Percentiles rank a stretch among this genome's conserved stretches.
Evolutionary conservation across 768 basidiomycete species (phyloP).

Genomic region (Termitomyces sp.): DNA sequence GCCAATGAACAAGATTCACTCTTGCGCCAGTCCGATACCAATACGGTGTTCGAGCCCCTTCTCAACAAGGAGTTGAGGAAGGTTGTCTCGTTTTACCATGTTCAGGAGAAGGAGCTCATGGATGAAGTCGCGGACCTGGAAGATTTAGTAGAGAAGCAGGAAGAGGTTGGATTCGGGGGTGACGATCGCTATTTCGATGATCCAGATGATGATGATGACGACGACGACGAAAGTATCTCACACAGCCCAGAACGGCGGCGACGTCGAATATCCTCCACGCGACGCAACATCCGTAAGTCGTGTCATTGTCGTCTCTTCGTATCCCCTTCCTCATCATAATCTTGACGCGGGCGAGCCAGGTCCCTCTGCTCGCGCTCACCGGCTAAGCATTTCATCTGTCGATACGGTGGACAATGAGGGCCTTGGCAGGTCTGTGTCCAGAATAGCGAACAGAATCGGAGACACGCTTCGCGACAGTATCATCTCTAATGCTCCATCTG

Average conservation of each 20-base stretch:
- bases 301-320: neutral
- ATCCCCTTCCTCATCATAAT: neutral
- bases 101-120: constrained; percentile 68
- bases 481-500: constrained; percentile 25
- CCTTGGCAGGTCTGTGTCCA: constrained; percentile 19
- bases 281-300: constrained; percentile 6
- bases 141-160: constrained; percentile 50
- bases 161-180: constrained; percentile 48
- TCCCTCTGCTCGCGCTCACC: constrained; percentile 14
- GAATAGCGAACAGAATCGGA: constrained; percentile 43
- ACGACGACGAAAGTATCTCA: constrained; percentile 37
- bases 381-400: constrained; percentile 45
- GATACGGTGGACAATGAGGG: constrained; percentile 26
- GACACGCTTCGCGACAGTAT: constrained; percentile 46
- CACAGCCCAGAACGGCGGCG: constrained; percentile 31
- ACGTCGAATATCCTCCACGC: constrained; percentile 29
- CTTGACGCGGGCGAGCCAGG: constrained; percentile 1
- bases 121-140: constrained; percentile 57
- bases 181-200: constrained; percentile 53
- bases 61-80: constrained; percentile 82
- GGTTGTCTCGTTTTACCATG: constrained; percentile 72
- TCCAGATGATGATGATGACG: constrained; percentile 54
- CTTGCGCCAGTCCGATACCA: constrained; percentile 41
- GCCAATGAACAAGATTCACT: constrained; percentile 57
- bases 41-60: constrained; percentile 63